These are phyloP conservation scores for Coprinopsis marcescibilis DNA, from an alignment of 768 basidiomycete species.

Conservation along the genomic window DNA sequence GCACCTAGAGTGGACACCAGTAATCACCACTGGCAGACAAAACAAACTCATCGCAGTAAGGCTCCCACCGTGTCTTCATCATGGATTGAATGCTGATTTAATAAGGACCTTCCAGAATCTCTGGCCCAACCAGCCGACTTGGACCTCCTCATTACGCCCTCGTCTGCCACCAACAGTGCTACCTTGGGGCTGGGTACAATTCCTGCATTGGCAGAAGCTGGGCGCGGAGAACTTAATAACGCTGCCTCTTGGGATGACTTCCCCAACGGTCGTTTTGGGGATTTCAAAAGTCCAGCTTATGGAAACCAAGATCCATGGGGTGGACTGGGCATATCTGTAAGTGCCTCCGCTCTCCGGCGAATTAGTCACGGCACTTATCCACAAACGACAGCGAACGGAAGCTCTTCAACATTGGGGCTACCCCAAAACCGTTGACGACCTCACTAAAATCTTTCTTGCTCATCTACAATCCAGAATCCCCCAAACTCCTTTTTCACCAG, in stretches of 20 bases:
- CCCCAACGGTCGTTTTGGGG: conserved; percentile 97
- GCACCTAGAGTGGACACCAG: conserved; percentile 61
- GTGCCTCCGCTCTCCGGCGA: conserved; percentile 11
- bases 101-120: conserved; percentile 36
- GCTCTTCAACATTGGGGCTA: conserved; percentile 71
- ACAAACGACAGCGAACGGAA: conserved; percentile 45
- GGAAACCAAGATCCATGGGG: conserved; percentile 80
- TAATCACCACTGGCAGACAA: conserved; percentile 31
- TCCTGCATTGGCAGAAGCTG: conserved; percentile 51
- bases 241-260: conserved; percentile 91
- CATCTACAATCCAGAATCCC: conserved; percentile 70
- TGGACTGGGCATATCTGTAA: conserved; percentile 54
- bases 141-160: conserved; percentile 55
- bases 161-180: conserved; percentile 58
- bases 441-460: conserved; percentile 74
- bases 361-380: background rate
- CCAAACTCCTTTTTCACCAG: conserved; percentile 85
- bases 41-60: conserved; percentile 68
- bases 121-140: conserved; percentile 21
- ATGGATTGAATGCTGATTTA: conserved; percentile 6
- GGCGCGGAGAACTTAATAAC: conserved; percentile 70
- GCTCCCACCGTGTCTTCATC: conserved; percentile 5
- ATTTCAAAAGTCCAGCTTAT: conserved; percentile 95
- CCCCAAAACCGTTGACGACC: conserved; percentile 56
- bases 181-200: conserved; percentile 47